Base-by-base conservation (phyloP, 257 asterid species). In the Vinca minor region DNA sequence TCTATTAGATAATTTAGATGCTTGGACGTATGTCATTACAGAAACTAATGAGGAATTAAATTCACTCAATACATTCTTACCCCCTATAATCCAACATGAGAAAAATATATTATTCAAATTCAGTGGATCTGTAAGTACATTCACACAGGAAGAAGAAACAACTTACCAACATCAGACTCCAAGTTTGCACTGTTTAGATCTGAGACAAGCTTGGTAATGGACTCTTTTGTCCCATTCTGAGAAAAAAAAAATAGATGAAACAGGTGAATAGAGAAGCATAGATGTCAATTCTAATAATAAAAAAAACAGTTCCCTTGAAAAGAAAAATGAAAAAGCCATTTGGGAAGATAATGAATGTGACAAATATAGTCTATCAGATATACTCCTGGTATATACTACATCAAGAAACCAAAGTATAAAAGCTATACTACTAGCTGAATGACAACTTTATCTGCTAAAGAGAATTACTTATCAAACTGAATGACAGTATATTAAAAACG, bases 111-210 rank as follows among this genome's bases (percentile, higher is more conserved):
- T 8, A 29, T 28, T 54, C 20, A 54, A 14, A 54, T 31, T 54
- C 10, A 28, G 9, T 12, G 21, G 21, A 54, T 53, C 8, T 25
- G 4, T 53, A 25, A 53, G 35, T 14, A 28, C 36, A 53, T 12
- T 26, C 38, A 26, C 28, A 28, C 4, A 26, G 26, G 62, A 56
- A n/a, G 18, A 31, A 29, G 36, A 62, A 70, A 49, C 32, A 71
- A 74, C 89, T 82, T 68, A 89, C 96, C 95, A 65, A 87, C 97
- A 84, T 87, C 95, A 71, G 95, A 69, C 79, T 90, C 97, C 73
- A 90, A 74, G 52, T 75, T 77, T 9, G 95, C 87, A 66, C 81
- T 78, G 81, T 90, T 90, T 79, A 90, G 77, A 48, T 90, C 97
- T 10, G 95, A 73, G 41, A 90, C 74, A 35, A 90, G 95, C 83